Evolutionary conservation across 176 grass and related monocot species (phyloP).

Genomic region (Oryza rufipogon): DNA sequence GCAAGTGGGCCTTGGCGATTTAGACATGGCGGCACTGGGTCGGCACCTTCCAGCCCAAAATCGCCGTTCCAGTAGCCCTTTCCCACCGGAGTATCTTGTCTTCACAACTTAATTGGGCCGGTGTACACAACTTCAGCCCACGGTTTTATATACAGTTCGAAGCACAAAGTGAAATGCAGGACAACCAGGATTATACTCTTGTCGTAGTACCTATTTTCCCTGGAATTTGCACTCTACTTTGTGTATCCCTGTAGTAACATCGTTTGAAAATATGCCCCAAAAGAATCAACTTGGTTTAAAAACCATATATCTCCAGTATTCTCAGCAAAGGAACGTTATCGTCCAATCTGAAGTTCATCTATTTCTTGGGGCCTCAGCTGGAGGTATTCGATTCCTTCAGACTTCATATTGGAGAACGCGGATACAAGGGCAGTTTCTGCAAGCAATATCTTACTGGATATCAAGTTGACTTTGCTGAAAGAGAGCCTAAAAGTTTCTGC

Average conservation of each 20-base stretch:
- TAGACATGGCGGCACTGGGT: background rate
- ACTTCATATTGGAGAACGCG: background rate
- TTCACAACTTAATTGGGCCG: background rate
- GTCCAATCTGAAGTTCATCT: background rate
- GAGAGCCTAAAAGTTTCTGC: background rate
- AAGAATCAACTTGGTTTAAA: background rate
- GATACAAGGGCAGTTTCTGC: background rate
- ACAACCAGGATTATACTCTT: background rate
- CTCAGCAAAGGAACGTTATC: background rate
- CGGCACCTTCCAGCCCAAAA: background rate
- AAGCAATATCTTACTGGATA: conserved; percentile 11
- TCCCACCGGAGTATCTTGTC: background rate
- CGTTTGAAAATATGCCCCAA: background rate
- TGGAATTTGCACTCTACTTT: background rate
- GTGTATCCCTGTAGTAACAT: background rate
- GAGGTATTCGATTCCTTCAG: background rate
- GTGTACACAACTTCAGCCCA: background rate
- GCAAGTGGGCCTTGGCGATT: background rate
- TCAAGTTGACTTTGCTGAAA: conserved; percentile 12
- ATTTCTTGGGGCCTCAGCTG: background rate
- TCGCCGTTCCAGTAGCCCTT: background rate
- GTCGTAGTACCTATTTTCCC: background rate
- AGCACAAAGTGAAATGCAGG: background rate
- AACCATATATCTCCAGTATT: background rate
- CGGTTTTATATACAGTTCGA: background rate